These are phyloP conservation scores for Atractiella rhizophila DNA, from an alignment of 768 basidiomycete species.

Conservation along the genomic window DNA sequence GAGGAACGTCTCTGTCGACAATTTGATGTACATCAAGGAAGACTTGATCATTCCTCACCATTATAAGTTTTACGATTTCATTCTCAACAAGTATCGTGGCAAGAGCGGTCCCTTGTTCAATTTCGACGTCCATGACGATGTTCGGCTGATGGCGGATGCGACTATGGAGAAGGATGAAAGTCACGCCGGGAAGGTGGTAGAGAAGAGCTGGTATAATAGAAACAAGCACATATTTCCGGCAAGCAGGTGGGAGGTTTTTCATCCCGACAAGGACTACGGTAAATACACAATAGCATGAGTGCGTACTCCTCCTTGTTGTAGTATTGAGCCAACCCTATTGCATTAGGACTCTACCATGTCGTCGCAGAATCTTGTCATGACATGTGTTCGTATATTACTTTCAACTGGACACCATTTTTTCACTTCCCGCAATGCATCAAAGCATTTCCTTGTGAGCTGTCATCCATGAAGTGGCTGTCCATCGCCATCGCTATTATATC, in stretches of 20 bases:
- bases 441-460: no score
- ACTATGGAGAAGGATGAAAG: slow-evolving; percentile 86
- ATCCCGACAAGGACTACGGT: slow-evolving; percentile 80
- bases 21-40: slow-evolving; percentile 96
- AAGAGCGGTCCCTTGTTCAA: slow-evolving; percentile 95
- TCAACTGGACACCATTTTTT: no score
- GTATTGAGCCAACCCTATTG: no score
- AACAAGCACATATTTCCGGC: slow-evolving; percentile 97
- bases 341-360: no score
- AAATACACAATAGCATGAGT: slow-evolving; percentile 42
- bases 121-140: slow-evolving; percentile 97
- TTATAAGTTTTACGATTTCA: slow-evolving; percentile 93
- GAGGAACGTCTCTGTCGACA: slow-evolving; percentile 68
- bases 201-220: slow-evolving; percentile 77
- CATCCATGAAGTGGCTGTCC: no score
- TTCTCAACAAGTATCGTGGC: slow-evolving; percentile 89
- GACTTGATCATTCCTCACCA: slow-evolving; percentile 98
- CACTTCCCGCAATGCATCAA: no score
- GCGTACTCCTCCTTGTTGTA: no score
- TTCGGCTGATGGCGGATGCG: slow-evolving; percentile 76
- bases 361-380: no score
- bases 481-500: no score
- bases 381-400: no score
- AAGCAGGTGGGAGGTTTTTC: slow-evolving; percentile 88
- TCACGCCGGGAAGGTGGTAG: slow-evolving; percentile 95